Conservation (phyloP, 139 green algal genomes). For the Prasinococcaceae sp. region DNA sequence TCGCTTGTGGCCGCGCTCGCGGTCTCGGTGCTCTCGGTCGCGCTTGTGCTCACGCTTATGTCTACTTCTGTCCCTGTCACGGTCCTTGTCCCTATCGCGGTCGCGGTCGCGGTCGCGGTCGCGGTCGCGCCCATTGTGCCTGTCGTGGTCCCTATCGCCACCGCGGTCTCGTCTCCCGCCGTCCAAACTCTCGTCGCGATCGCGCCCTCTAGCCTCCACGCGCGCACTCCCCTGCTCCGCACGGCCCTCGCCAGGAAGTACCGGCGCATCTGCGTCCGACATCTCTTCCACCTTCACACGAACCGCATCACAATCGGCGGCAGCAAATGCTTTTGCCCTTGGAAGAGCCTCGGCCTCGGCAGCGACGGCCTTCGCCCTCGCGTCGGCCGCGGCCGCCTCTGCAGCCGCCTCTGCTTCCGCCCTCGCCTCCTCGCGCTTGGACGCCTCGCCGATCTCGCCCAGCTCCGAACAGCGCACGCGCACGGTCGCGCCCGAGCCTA, state of each 20-base stretch:
- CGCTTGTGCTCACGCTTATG: neutral
- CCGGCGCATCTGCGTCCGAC: too few relatives aligned
- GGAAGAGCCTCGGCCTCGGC: too few relatives aligned
- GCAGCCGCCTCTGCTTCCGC: neutral
- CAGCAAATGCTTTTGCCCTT: too few relatives aligned
- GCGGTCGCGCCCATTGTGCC: neutral
- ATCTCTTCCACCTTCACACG: too few relatives aligned
- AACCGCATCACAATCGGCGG: too few relatives aligned
- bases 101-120: neutral
- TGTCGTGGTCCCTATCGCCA: constrained; percentile 2
- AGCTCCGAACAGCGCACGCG: constrained; percentile 19
- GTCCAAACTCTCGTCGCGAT: too few relatives aligned
- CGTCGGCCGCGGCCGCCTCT: neutral
- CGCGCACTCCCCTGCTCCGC: too few relatives aligned
- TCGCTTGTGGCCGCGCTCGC: neutral
- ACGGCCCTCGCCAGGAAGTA: too few relatives aligned
- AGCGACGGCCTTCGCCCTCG: too few relatives aligned
- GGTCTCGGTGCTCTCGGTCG: neutral
- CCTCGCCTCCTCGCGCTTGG: neutral
- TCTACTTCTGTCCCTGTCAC: constrained; percentile 1
- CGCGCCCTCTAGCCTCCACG: too few relatives aligned
- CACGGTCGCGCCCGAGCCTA: constrained; percentile 18
- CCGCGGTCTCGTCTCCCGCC: neutral
- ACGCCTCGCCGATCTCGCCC: constrained; percentile 9
- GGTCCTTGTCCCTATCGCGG: neutral